Conservation (phyloP, 768 basidiomycete genomes). For the Russula compacta region DNA sequence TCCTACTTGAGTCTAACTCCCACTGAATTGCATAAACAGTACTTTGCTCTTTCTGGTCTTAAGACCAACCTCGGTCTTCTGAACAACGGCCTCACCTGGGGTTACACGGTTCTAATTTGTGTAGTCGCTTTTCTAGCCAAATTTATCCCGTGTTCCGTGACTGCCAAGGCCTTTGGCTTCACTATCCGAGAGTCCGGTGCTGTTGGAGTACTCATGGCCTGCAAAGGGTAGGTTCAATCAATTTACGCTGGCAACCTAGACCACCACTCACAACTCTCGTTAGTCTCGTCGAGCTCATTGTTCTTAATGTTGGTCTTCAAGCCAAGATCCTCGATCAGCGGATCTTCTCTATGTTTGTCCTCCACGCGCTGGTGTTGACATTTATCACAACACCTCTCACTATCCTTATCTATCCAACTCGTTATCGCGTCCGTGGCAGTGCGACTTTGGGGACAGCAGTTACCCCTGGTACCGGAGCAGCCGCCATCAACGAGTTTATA, state of each 20-base stretch:
- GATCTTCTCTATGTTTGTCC: constrained; percentile 85
- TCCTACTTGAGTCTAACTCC: not conserved
- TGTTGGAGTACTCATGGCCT: constrained; percentile 82
- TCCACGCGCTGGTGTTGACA: constrained; percentile 68
- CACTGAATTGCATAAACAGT: constrained; percentile 34
- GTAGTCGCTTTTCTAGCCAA: constrained; percentile 72
- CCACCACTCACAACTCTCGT: not conserved
- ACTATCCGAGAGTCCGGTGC: constrained; percentile 69
- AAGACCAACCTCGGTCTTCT: constrained; percentile 73
- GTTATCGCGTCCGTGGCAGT: constrained; percentile 37
- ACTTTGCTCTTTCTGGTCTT: constrained; percentile 74
- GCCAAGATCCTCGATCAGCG: constrained; percentile 54
- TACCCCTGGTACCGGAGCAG: constrained; percentile 5
- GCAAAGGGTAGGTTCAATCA: constrained; percentile 57
- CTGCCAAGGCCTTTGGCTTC: constrained; percentile 57
- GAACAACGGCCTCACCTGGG: constrained; percentile 72
- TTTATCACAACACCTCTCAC: constrained; percentile 82
- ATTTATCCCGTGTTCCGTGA: constrained; percentile 56
- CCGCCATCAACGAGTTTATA: constrained; percentile 27
- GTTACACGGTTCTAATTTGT: constrained; percentile 66
- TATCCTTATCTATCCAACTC: constrained; percentile 63
- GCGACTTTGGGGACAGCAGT: constrained; percentile 12
- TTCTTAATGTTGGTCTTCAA: constrained; percentile 76
- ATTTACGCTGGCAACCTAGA: not conserved
- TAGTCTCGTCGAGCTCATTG: constrained; percentile 79